Conservation (phyloP, 768 basidiomycete genomes). For the Russula griseocarnosa region DNA sequence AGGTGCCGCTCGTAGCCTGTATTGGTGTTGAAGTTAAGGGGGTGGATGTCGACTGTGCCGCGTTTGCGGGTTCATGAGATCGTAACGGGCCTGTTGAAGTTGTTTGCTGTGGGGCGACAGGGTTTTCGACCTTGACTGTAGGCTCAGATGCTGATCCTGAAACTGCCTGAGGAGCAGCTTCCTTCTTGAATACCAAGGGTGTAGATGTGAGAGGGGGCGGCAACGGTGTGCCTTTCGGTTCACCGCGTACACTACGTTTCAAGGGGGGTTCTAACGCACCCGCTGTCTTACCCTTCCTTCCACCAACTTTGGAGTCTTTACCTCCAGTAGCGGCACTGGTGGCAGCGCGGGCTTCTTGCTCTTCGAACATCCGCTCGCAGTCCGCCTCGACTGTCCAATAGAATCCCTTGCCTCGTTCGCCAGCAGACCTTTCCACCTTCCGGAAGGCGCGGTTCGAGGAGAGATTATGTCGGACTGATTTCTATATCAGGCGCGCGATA, state of each 20-base stretch:
- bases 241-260: conserved; percentile 67
- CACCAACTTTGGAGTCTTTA: conserved; percentile 41
- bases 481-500: conserved; percentile 38
- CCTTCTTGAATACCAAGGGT: conserved; percentile 51
- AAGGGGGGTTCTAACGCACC: conserved; percentile 56
- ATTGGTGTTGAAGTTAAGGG: conserved; percentile 28
- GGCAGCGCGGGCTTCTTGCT: conserved; percentile 53
- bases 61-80: conserved; percentile 25
- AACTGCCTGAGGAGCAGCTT: conserved; percentile 16
- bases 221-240: conserved; percentile 50
- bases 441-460: conserved; percentile 89
- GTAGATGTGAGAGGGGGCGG: conserved; percentile 68
- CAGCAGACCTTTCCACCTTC: conserved; percentile 80
- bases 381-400: conserved; percentile 89
- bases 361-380: conserved; percentile 61
- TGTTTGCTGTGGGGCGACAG: conserved; percentile 8
- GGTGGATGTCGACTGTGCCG: conserved; percentile 10
- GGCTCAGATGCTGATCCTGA: conserved; percentile 21
- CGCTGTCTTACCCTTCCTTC: conserved; percentile 57
- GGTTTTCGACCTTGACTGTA: conserved; percentile 31
- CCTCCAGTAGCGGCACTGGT: conserved; percentile 32
- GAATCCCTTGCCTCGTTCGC: conserved; percentile 86
- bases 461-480: conserved; percentile 92
- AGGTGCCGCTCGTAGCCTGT: neutral
- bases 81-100: conserved; percentile 28